Conservation (phyloP, 208 protist species). For the Pavlovales sp. region DNA sequence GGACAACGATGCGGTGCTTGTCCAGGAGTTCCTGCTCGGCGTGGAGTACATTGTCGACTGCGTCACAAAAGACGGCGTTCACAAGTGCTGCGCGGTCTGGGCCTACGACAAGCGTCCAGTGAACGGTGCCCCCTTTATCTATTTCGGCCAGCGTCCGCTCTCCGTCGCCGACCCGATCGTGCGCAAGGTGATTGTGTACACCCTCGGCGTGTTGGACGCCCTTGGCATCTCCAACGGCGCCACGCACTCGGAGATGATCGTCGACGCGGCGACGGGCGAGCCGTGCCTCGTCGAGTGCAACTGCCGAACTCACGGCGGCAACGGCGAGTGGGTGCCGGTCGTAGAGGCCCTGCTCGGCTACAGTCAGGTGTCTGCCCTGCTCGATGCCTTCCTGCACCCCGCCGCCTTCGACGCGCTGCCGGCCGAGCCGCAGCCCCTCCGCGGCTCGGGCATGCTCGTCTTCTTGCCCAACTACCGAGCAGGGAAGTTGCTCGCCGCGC, state of each 20-base stretch:
- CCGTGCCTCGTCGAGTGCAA: constrained; percentile 28
- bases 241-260: constrained; percentile 22
- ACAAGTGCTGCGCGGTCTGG: constrained; percentile 41
- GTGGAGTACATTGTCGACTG: constrained; percentile 36
- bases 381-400: neutral
- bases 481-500: neutral
- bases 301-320: constrained; percentile 36
- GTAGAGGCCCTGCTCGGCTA: constrained; percentile 10
- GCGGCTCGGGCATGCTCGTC: neutral
- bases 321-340: constrained; percentile 20
- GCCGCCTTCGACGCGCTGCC: constrained; percentile 17
- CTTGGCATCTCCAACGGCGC: constrained; percentile 9
- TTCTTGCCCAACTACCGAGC: neutral
- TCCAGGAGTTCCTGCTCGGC: constrained; percentile 16
- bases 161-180: neutral
- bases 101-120: constrained; percentile 31
- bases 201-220: constrained; percentile 2
- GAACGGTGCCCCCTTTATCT: constrained; percentile 28
- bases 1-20: constrained; percentile 1
- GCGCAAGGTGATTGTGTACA: constrained; percentile 1
- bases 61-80: constrained; percentile 12
- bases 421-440: neutral
- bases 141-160: constrained; percentile 21
- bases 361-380: neutral
- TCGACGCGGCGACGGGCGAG: neutral